Evolutionary conservation across 108 stramenopile species (phyloP), one percentile per base, ranked within the genome.

Genomic region (Cyclotella cryptica): DNA sequence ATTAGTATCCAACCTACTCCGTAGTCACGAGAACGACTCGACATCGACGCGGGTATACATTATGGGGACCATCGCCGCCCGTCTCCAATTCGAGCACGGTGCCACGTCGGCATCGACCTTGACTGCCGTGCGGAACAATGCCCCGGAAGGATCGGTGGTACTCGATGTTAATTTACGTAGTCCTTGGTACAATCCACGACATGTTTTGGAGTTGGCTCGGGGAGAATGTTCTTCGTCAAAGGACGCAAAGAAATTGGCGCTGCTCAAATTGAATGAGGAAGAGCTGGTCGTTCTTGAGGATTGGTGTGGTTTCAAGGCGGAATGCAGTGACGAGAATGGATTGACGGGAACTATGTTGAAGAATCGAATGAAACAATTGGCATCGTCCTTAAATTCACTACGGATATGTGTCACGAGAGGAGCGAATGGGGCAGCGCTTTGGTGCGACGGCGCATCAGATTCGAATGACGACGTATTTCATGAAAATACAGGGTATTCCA

Each of bases 231-330:
- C 67, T 43, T 19, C 18, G 11, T 47, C 41, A 22, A 55, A 14
- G 45, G 41, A 61, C 22, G 10, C 7, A 21, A 52, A 43, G 27
- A 68, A 69, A 63, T 64, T 85, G 77, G 80, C 67, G 35, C 52
- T 85, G 29, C 59, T 85, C 17, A 85, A 85, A 46, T 46, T 85
- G 72, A 85, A 85, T 58, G 85, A 85, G 46, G 85, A 85, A 43
- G 85, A 85, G 51, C 63, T 85, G 14, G 40, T 24, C 12, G 57
- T 60, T 30, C 24, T 82, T 17, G 75, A 82, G 45, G 47, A 43
- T 40, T 85, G 85, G 85, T 78, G 69, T 53, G 79, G 63, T 64
- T 26, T 71, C 22, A 49, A 21, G 17, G 18, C 57, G 18, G 18
- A 26, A 18, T 24, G 24, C n/a, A 5, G 49, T 26, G 46, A 21